A percentile compares a stretch with the other conserved stretches of the same genome.
These are phyloP conservation scores for Pythium coloratum DNA, from an alignment of 352 stramenopile species.

Conservation along the genomic window DNA sequence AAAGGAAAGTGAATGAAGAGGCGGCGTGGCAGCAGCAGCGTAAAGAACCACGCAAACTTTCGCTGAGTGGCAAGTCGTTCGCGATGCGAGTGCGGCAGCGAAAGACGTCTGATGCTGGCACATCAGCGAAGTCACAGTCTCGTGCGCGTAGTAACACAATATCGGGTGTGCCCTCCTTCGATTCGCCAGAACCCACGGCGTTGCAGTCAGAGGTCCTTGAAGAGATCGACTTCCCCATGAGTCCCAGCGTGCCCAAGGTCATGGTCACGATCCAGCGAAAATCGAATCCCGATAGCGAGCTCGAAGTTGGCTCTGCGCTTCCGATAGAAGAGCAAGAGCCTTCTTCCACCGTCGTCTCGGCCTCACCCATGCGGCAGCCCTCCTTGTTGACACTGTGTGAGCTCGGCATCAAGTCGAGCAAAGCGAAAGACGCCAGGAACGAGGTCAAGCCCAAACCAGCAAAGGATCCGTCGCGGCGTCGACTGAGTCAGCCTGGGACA, in stretches of 20 bases:
- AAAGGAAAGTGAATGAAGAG: constrained; percentile 6
- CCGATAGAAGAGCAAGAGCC: not conserved
- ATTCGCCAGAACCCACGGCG: not conserved
- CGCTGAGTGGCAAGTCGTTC: constrained; percentile 21
- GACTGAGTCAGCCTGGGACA: not conserved
- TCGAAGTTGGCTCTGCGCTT: not conserved
- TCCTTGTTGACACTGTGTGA: not conserved
- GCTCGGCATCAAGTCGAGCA: not conserved
- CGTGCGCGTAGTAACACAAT: not conserved
- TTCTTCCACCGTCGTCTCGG: not conserved
- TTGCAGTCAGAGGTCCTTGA: not conserved
- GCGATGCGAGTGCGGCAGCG: constrained; percentile 12
- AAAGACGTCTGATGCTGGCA: not conserved
- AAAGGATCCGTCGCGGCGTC: constrained; percentile 4
- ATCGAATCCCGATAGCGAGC: not conserved
- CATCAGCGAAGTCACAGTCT: not conserved
- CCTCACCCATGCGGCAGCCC: not conserved
- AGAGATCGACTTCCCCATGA: not conserved
- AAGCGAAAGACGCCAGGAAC: not conserved
- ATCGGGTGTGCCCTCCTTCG: not conserved
- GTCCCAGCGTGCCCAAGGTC: constrained; percentile 18
- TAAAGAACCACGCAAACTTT: not conserved
- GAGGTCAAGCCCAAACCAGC: not conserved
- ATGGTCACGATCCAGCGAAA: constrained; percentile 27
- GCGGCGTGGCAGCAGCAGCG: not conserved